These are phyloP conservation scores for Pseudozyma thailandica DNA, from an alignment of 1,284 basidiomycete species.

Conservation along the genomic window DNA sequence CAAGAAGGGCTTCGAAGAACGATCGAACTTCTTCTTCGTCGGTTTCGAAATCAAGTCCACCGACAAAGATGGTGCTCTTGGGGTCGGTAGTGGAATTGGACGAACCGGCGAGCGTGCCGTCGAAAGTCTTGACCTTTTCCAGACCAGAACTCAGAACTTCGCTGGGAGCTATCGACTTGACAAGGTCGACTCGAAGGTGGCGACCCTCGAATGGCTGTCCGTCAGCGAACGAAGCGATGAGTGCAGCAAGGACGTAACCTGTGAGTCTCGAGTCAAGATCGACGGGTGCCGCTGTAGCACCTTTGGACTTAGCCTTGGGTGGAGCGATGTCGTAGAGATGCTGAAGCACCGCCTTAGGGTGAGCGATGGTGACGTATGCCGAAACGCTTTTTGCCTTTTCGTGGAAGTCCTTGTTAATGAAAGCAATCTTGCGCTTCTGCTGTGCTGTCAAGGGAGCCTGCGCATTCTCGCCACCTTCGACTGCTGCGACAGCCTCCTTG, in stretches of 20 bases:
- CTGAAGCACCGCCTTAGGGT: slow-evolving; percentile 44
- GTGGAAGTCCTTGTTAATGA: slow-evolving; percentile 81
- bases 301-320: slow-evolving; percentile 34
- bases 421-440: slow-evolving; percentile 93
- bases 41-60: slow-evolving; percentile 89
- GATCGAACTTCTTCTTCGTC: slow-evolving; percentile 88
- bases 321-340: slow-evolving; percentile 32
- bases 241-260: slow-evolving; percentile 74
- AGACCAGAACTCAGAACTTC: slow-evolving; percentile 59
- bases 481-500: slow-evolving; percentile 71
- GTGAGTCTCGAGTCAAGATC: slow-evolving; percentile 48
- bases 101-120: slow-evolving; percentile 46
- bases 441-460: slow-evolving; percentile 77
- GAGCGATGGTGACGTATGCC: slow-evolving; percentile 63
- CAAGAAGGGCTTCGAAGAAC: slow-evolving; percentile 85
- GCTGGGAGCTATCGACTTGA: slow-evolving; percentile 48
- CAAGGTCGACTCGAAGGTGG: slow-evolving; percentile 65
- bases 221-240: slow-evolving; percentile 76
- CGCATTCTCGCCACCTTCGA: slow-evolving; percentile 54
- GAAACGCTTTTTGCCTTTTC: slow-evolving; percentile 61
- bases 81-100: slow-evolving; percentile 52
- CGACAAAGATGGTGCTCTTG: slow-evolving; percentile 86
- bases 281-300: slow-evolving; percentile 6
- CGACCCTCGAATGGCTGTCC: slow-evolving; percentile 79
- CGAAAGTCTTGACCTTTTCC: slow-evolving; percentile 54